Base-by-base conservation (phyloP, 2,329 filamentous ascomycete genomes). In the Clonostachys byssicola region DNA sequence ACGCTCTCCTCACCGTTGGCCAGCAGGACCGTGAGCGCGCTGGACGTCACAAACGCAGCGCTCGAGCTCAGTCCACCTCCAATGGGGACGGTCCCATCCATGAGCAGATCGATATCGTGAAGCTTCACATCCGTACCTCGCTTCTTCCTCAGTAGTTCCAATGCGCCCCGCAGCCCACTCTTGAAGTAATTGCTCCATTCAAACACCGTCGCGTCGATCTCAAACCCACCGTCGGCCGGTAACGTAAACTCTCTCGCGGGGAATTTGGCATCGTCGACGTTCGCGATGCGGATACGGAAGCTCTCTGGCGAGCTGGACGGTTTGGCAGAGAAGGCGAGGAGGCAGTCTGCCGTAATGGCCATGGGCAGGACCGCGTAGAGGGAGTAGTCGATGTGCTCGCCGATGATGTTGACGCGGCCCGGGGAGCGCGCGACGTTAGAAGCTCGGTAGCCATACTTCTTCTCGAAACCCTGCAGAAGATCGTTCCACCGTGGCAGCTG, bases 171-270 rank as follows among this genome's bases (percentile, higher is more conserved):
- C 44, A 97, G 74, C 0, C 94, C 94, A 46, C 90, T 89, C 72
- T 94, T 95, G 81, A 99, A 97, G 76, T 99, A 99, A 66, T 97
- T 99, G 49, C 90, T 88, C 94, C 94, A 99, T 70, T 96, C 91
- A 55, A 95, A 88, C 56, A 86, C 80, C 16, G 83, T 84, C 8
- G 89, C 80, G 65, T 97, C 91, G 58, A 99, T 96, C 18, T 86
- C 80, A n/a, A 92, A 77, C 12, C 78, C 70, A 40, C 76, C 73
- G 52, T 77, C 73, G 33, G 69, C 61, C 3, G 87, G 80, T 9
- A 96, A 77, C 42, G 83, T 77, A 62, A 96, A 95, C 56, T 88
- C 82, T 54, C 81, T 81, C 2, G 83, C 68, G 3, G 88, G 79
- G 63, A 95, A 99, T 65, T 87, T 92, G 45, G 81, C 72, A 14